These are phyloP conservation scores for Comarum palustre DNA, from an alignment of 306 rosid species.

Conservation along the genomic window DNA sequence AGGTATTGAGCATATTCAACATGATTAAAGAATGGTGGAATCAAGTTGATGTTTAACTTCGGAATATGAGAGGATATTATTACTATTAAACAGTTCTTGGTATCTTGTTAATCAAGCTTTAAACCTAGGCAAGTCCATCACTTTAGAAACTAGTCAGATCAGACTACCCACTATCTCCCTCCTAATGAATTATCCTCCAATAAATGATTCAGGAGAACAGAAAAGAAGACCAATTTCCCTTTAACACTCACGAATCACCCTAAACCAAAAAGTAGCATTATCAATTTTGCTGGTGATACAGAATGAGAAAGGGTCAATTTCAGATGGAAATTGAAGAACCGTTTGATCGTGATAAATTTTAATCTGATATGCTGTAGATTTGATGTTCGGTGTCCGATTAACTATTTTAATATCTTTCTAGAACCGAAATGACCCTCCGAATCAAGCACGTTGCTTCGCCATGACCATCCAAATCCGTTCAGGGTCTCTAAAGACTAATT, in stretches of 20 bases:
- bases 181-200: conserved; percentile 41
- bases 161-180: conserved; percentile 3
- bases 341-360: no score
- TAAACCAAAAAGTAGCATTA: conserved; percentile 34
- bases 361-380: no score
- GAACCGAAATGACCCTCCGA: no score
- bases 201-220: conserved; percentile 40
- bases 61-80: background rate
- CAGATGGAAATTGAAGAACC: no score
- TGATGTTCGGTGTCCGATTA: no score
- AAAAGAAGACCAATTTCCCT: conserved; percentile 29
- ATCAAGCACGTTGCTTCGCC: no score
- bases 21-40: background rate
- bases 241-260: conserved; percentile 18
- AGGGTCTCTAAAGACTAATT: no score
- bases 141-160: background rate
- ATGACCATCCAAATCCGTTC: no score
- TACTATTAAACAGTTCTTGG: background rate
- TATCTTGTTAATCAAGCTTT: conserved; percentile 10
- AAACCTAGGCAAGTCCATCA: background rate
- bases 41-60: background rate
- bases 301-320: no score
- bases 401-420: no score
- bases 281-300: conserved; percentile 38
- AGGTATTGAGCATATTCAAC: background rate